phyloP scores from a whole-genome alignment of 2,329 filamentous ascomycete species.

The Paracamarosporium sp. region DNA sequence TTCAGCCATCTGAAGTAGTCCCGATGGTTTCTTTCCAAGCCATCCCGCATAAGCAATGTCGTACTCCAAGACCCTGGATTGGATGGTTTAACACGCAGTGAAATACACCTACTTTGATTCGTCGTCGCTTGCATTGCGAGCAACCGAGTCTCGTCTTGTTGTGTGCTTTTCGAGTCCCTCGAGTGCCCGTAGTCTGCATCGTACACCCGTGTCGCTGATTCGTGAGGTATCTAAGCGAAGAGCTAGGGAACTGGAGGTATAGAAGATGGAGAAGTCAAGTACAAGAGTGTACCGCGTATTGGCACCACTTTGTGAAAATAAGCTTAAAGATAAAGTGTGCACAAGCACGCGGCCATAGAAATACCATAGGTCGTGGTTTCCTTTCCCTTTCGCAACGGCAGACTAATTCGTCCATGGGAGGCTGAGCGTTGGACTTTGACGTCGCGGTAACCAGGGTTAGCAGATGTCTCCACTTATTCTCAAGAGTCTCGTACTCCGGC shows the following conservation, averaged over 20 bases:
- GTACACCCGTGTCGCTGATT: neutral
- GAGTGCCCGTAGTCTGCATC: constrained; percentile 21
- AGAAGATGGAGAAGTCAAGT: neutral
- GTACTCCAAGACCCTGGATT: neutral
- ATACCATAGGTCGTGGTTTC: neutral
- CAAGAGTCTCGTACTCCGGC: neutral
- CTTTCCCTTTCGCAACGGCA: neutral
- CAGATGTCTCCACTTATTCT: neutral
- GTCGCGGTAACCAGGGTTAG: neutral
- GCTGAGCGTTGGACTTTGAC: neutral
- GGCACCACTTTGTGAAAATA: neutral
- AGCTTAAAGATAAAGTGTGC: neutral
- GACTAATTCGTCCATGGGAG: neutral
- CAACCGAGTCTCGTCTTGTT: constrained; percentile 46
- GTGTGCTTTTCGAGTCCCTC: constrained; percentile 38
- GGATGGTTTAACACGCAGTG: neutral
- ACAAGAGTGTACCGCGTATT: neutral
- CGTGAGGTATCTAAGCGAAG: neutral
- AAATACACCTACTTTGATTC: constrained; percentile 37
- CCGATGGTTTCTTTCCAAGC: neutral
- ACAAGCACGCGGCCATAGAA: neutral
- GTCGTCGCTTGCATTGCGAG: constrained; percentile 41
- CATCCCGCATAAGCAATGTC: neutral
- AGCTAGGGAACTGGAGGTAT: constrained; percentile 14
- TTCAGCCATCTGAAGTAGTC: neutral